Evolutionary conservation across 768 basidiomycete genomes (phyloP), one percentile per base, ranked within the genome.

Genomic region (Lactarius sp.): DNA sequence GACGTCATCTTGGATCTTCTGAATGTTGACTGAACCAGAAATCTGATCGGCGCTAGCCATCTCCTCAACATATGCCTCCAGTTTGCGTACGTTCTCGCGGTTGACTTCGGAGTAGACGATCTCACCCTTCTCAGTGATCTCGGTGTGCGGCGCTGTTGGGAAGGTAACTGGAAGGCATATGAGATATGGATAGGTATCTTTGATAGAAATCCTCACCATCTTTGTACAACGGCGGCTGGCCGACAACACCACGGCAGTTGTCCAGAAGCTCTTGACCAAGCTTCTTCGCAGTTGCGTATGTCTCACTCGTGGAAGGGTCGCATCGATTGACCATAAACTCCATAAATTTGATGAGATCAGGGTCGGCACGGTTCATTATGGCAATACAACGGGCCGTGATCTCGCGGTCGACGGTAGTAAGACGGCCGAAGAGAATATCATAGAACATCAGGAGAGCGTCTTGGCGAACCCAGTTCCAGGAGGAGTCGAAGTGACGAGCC

Each of bases 401-500:
- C 73, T 96, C 94, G 57, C 94, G 90, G 71, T 98, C 94, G 67
- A 98, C 91, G 18, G 93, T 94, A 27, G 88, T 94, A 60, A 97
- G 84, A 51, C 89, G 87, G 53, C 97, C 97, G 69, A 94, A 94
- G 70, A 99, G 94, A 77, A 99, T 97, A 74, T 98, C 96, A 76
- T 95, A 98, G 78, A 87, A 98, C 93, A 99, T 95, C 64, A 93
- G 79, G 33, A 98, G 80, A 16, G 94, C 93, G 66, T 97, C 95
- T 77, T 99, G 97, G 64, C 96, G 88, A 51, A 90, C 96, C 97
- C 97, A 99, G 73, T 99, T 99, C 97, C 96, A 99, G 6, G 90
- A 94, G 2, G 96, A 98, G 73, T 98, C 95, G 80, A 99, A 98
- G 73, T 89, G 94, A 52, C 97, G 91, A 13, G 95, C 97, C 76